Base-by-base conservation (phyloP, 169 alveolate species). In the Eimeria acervulina region DNA sequence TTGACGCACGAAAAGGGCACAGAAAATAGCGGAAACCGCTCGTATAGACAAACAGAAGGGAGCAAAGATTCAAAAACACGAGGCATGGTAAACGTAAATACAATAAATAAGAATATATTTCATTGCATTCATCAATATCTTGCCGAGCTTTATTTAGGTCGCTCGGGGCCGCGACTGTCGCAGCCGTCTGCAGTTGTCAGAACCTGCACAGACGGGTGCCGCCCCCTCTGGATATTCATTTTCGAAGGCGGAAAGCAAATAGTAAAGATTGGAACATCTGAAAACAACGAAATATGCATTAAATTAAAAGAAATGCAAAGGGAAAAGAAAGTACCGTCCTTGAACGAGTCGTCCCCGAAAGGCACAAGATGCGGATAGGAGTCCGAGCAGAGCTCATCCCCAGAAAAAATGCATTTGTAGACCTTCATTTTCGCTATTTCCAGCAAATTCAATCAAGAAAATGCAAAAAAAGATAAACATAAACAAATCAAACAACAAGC, bases 351-450 rank as follows among this genome's bases (percentile, higher is more conserved):
- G 94, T 95, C 97, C 74, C 97, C 99, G 97, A 98, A 98, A 63
- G 99, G 99, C 92, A 97, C 96, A 76, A 89, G 95, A 90, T 98
- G 99, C 52, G 31, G 93, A 97, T 98, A 98, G 90, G 99, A 98
- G 96, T 98, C 99, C 63, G 99, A 98, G 97, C 98, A 98, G 95
- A 98, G 98, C 97, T 98, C 99, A 96, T 98, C 99, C 84, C 98
- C 98, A 91, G 99, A 97, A 96, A 98, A 98, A 59, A 98, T 96
- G 97, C 98, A 98, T 96, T 97, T 98, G 97, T 96, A 98, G 87
- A 98, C 99, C 98, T 95, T 95, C 96, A 95, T 95, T 28, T 95
- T 85, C 19, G 31, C 83, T 3, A 5, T 26, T 21, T 61, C 33
- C 42, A 13, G 52, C 44, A 2, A 26, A 5, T 23, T 8, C 12